Percentiles rank a stretch among this genome's conserved stretches.
phyloP scores from a whole-genome alignment of 305 asterid species.

The Fraxinus angustifolia region DNA sequence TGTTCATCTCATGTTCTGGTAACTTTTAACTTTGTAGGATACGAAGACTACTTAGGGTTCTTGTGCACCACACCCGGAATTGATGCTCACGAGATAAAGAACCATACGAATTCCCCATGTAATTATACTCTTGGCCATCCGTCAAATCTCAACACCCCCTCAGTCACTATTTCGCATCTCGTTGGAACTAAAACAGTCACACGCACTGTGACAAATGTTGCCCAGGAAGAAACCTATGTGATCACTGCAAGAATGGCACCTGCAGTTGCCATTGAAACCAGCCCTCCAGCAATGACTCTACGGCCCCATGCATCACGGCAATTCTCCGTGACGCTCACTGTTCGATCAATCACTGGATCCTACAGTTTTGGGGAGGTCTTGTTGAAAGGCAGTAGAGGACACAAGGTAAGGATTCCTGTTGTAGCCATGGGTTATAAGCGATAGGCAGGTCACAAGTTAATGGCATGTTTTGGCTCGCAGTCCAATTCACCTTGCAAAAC shows the following conservation, averaged over 20 bases:
- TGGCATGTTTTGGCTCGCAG: neutral
- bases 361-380: conserved; percentile 94
- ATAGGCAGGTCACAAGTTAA: conserved; percentile 24
- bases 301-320: conserved; percentile 58
- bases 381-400: conserved; percentile 90
- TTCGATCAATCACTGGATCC: conserved; percentile 64
- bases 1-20: conserved; percentile 1
- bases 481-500: neutral
- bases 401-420: conserved; percentile 81
- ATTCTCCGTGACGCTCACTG: conserved; percentile 67
- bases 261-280: conserved; percentile 80
- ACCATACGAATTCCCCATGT: conserved; percentile 76
- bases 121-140: conserved; percentile 89
- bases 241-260: conserved; percentile 94
- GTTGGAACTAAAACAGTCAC: conserved; percentile 82
- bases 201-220: conserved; percentile 81
- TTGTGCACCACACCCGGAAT: conserved; percentile 89
- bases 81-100: conserved; percentile 58
- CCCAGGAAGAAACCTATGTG: conserved; percentile 85
- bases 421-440: conserved; percentile 74
- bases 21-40: conserved; percentile 43
- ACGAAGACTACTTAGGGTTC: conserved; percentile 88
- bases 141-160: conserved; percentile 80
- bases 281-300: conserved; percentile 90
- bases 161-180: conserved; percentile 79